These are phyloP conservation scores for Samsoniella hepiali DNA, from an alignment of 2,329 filamentous ascomycete species.

Conservation along the genomic window DNA sequence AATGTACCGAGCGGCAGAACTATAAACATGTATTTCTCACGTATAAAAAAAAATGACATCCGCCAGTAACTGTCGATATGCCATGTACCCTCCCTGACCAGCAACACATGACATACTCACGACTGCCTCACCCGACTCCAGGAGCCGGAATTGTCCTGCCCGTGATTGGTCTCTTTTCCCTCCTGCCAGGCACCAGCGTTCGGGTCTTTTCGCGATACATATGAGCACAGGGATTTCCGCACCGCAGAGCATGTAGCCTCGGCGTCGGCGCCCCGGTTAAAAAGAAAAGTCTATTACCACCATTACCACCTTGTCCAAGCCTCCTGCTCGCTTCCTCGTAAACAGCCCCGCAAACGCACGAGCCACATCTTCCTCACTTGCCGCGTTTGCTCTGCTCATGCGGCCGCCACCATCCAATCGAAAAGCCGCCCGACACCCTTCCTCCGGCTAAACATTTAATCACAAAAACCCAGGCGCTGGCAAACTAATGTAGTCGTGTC, in stretches of 20 bases:
- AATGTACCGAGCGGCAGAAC: too few species aligned
- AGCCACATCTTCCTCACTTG: neutral
- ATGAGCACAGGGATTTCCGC: neutral
- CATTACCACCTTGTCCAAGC: too few species aligned
- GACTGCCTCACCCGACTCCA: too few species aligned
- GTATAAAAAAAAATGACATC: too few species aligned
- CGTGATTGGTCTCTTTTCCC: neutral
- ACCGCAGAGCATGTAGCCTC: neutral
- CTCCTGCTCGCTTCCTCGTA: neutral
- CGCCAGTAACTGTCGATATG: too few species aligned
- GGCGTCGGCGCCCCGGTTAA: neutral
- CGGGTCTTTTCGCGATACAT: too few species aligned
- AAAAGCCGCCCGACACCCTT: neutral
- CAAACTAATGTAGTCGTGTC: neutral
- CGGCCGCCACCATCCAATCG: neutral
- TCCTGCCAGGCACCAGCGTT: neutral
- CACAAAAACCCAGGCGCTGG: too few species aligned
- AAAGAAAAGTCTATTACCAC: neutral
- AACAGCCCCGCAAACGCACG: conserved; percentile 6
- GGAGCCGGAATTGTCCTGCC: too few species aligned
- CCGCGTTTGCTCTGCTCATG: neutral
- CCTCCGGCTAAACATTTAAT: too few species aligned
- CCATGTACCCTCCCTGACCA: too few species aligned
- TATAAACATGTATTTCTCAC: too few species aligned
- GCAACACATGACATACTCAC: too few species aligned